Evolutionary conservation across 768 basidiomycete genomes (phyloP), one percentile per base, ranked within the genome.

Genomic region (Boletus rex-veris): DNA sequence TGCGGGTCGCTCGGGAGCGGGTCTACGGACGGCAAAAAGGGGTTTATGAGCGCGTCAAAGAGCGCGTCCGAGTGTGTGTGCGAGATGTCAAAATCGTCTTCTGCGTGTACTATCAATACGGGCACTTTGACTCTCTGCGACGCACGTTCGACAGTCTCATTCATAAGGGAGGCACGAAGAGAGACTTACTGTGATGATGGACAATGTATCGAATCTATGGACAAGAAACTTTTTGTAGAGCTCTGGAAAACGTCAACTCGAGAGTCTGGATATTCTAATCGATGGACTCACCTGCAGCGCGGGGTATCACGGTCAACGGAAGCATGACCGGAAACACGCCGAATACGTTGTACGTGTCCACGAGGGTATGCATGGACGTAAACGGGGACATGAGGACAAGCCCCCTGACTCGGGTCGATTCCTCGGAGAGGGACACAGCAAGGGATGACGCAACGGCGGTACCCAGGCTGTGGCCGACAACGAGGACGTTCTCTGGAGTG

Each of bases 401-500:
- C 9, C 82, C 83, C 48, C 68, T 71, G 28, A 77, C 75, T 21
- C 69, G 60, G 39, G 75, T 63, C 1, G 65, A 68, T 49, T 79
- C 78, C 30, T 71, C 70, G 5, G 78, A 75, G n/a, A 83, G 75
- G 31, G 77, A 67, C 9, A 77, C 74, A 15, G 75, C 70, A 24
- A 82, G 70, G 26, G 77, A 75, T 12, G 78, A 77, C 8, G 76
- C 77, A 3, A 98, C 88, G 0, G 86, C 93, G 0, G 94, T 94
- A 2, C 95, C 95, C 12, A 98, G 74, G 58, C 91, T 94, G 61
- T 95, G 92, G 0, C 95, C 95, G 4, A 91, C 74, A 40, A 98
- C 67, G 4, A 92, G 73, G 36, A 97, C 76, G 54, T 85, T 75
- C 35, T 81, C 73, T 1, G 80, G 69, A 24, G 67, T 69, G 9